phyloP scores from a whole-genome alignment of 768 basidiomycete genomes.

The Rubroboletus pulcherrimus region DNA sequence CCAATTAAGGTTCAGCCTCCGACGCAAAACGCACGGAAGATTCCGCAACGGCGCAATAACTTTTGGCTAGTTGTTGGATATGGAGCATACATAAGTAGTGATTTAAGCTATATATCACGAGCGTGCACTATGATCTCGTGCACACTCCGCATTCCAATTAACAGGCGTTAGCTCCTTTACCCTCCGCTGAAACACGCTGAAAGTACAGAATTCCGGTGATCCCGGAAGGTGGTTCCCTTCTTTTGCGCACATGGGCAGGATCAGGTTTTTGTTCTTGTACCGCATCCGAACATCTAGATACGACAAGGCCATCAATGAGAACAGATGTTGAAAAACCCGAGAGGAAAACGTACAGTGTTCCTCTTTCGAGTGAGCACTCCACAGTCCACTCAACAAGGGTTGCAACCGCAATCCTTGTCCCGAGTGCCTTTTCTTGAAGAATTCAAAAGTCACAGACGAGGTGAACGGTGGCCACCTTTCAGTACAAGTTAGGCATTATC shows the following conservation, averaged over 20 bases:
- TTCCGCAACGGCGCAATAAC: neutral
- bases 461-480: constrained; percentile 71
- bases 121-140: constrained; percentile 14
- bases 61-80: no score
- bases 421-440: constrained; percentile 45
- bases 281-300: constrained; percentile 64
- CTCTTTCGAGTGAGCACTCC: constrained; percentile 24
- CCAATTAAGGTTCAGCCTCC: constrained; percentile 18
- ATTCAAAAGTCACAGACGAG: constrained; percentile 68
- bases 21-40: neutral
- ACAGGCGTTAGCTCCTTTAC: constrained; percentile 62
- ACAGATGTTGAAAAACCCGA: neutral
- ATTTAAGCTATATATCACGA: constrained; percentile 1
- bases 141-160: constrained; percentile 66
- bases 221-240: constrained; percentile 66
- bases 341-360: constrained; percentile 41
- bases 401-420: constrained; percentile 31
- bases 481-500: constrained; percentile 17
- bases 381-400: constrained; percentile 40
- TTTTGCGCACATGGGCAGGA: constrained; percentile 60
- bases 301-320: neutral
- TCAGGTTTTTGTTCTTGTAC: constrained; percentile 65
- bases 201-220: constrained; percentile 69
- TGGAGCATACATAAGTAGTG: neutral
- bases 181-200: constrained; percentile 57